Evolutionary conservation across 108 stramenopile genomes (phyloP).

Genomic region (Mayamaea pseudoterrestris): DNA sequence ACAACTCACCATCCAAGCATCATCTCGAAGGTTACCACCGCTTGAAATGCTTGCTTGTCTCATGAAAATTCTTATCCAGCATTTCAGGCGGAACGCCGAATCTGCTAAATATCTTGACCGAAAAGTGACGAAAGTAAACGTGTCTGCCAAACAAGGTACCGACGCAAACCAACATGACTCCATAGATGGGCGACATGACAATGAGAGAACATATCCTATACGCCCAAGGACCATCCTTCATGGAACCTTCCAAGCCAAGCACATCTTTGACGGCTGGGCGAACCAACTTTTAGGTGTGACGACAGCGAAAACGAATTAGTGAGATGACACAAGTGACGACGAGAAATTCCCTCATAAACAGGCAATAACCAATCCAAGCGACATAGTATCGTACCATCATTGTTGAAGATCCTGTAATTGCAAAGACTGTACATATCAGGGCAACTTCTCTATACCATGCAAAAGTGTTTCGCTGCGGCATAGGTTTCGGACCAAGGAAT

Average conservation of each 20-base stretch:
- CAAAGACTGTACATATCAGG: constrained; percentile 76
- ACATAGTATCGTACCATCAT: constrained; percentile 71
- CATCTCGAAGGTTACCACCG: no score
- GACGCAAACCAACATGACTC: constrained; percentile 49
- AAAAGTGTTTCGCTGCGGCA: constrained; percentile 53
- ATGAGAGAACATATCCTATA: constrained; percentile 73
- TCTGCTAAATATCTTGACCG: constrained; percentile 77
- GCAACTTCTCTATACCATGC: constrained; percentile 74
- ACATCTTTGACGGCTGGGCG: constrained; percentile 66
- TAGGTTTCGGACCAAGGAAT: constrained; percentile 57
- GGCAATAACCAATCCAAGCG: no score
- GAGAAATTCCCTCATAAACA: no score
- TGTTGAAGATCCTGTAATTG: constrained; percentile 71
- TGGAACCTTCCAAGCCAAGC: constrained; percentile 50
- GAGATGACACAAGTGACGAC: no score
- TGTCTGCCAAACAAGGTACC: constrained; percentile 80
- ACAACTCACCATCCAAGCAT: no score
- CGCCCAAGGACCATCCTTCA: constrained; percentile 77
- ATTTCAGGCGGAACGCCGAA: constrained; percentile 82
- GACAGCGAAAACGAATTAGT: background rate
- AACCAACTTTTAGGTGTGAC: constrained; percentile 10
- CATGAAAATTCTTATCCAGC: constrained; percentile 51
- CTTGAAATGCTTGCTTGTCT: constrained; percentile 60
- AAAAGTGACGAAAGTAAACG: constrained; percentile 76
- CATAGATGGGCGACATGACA: constrained; percentile 81